A percentile compares a stretch with the other conserved stretches of the same genome.
These are phyloP conservation scores for Coniferiporia weirii DNA, from an alignment of 1,284 basidiomycete genomes.

Conservation along the genomic window DNA sequence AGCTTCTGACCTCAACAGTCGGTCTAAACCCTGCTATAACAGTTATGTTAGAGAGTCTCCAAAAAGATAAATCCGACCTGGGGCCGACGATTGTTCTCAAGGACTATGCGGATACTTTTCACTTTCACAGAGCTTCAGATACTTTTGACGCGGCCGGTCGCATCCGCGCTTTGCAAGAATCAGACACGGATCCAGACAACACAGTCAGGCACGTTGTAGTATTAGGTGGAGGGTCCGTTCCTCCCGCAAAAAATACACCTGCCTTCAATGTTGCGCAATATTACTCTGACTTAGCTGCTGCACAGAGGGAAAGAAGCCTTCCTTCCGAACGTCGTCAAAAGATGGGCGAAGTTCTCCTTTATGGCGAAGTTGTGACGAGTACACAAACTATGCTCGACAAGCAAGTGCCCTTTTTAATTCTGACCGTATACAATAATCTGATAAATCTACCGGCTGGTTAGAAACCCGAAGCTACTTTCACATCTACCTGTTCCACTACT, in stretches of 20 bases:
- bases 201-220: conserved; percentile 38
- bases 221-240: conserved; percentile 38
- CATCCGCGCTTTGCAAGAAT: conserved; percentile 35
- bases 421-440: background rate
- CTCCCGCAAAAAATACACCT: conserved; percentile 42
- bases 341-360: conserved; percentile 76
- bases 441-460: conserved; percentile 28
- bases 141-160: background rate
- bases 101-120: conserved; percentile 14
- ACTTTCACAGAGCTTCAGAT: conserved; percentile 6
- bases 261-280: conserved; percentile 50
- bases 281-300: conserved; percentile 33
- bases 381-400: conserved; percentile 95
- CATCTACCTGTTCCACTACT: conserved; percentile 71
- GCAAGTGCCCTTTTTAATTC: conserved; percentile 40
- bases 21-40: conserved; percentile 33
- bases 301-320: conserved; percentile 16
- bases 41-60: conserved; percentile 33
- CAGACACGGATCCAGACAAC: conserved; percentile 30
- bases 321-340: conserved; percentile 26
- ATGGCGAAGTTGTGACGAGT: conserved; percentile 87
- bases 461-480: conserved; percentile 74
- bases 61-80: background rate
- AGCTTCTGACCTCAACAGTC: conserved; percentile 43
- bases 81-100: conserved; percentile 13